Evolutionary conservation across 129 eudicot species (phyloP).

Genomic region (Helianthus tuberosus): DNA sequence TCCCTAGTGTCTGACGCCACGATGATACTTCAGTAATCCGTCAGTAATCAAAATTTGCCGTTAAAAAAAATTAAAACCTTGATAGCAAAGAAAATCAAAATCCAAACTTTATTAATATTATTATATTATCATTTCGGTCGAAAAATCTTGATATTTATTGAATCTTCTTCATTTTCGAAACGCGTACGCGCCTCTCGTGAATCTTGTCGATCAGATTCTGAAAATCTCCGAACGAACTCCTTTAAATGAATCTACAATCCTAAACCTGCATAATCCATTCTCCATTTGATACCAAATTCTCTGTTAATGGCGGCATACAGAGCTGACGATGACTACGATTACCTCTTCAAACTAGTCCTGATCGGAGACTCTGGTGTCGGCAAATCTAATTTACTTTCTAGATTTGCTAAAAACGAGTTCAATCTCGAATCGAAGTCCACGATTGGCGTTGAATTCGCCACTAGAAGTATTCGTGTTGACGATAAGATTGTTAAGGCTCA

Average conservation of each 20-base stretch:
- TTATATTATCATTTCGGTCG: not conserved
- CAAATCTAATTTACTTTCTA: slow-evolving; percentile 66
- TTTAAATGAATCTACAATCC: not conserved
- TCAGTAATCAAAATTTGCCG: no score
- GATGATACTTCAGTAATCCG: no score
- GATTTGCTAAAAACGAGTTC: slow-evolving; percentile 73
- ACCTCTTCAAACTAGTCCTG: slow-evolving; percentile 68
- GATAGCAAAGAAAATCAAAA: no score
- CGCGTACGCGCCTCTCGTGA: slow-evolving; percentile 42
- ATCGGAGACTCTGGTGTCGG: slow-evolving; percentile 88
- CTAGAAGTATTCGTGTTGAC: slow-evolving; percentile 74
- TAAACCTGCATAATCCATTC: slow-evolving; percentile 3
- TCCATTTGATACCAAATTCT: no score
- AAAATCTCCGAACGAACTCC: slow-evolving; percentile 20
- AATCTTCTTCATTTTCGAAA: slow-evolving; percentile 38
- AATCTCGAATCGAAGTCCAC: slow-evolving; percentile 78
- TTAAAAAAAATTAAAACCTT: no score
- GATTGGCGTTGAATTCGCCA: slow-evolving; percentile 85
- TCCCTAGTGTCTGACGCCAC: no score
- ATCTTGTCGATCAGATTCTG: slow-evolving; percentile 29
- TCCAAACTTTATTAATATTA: no score
- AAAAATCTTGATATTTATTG: not conserved
- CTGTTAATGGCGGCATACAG: slow-evolving; percentile 66
- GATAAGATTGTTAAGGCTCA: slow-evolving; percentile 80
- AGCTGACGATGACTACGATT: slow-evolving; percentile 87